Evolutionary conservation across 306 rosid genomes (phyloP), one percentile per base, ranked within the genome.

Genomic region (Gynostemma pentaphyllum): DNA sequence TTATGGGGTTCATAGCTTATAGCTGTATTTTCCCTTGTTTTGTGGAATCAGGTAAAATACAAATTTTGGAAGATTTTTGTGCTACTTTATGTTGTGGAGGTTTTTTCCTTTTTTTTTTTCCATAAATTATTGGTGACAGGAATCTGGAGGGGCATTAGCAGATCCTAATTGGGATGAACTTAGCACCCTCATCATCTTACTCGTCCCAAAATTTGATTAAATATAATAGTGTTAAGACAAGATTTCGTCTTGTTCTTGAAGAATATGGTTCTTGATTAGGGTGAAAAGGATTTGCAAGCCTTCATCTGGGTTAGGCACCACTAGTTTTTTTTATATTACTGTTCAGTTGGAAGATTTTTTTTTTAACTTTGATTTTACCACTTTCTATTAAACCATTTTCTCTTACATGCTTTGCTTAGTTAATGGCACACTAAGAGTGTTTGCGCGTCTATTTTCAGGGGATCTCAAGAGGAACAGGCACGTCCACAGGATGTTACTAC

Each of bases 401-500:
- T 52, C n/a, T 36, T n/a, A 10, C 28, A 5, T 21, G 32, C 30
- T 28, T 40, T 53, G 64, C 9, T 16, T 19, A 19, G 46, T 36
- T 18, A 5, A 34, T 23, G 30, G 14, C 39, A 1, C 47, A 0
- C n/a, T 15, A n/a, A 11, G 57, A 34, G 36, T 40, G 9, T 40
- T 39, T 39, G 36, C 48, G 19, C 32, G 4, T 73, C 36, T 45
- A 44, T 24, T 1, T 41, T 24, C 69, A 92, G 96, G 94, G 96
- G 92, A 82, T 82, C 95, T 46, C 94, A 82, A 72, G 96, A 86
- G 52, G 92, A 86, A 56, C 89, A 80, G 84, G 56, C 78, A 0
- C 85, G 71, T 37, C 92, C 83, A 1, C 92, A 77, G 54, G 84
- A 72, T 44, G 82, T 78, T 73, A 36, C 87, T 40, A 64, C 92